A percentile compares a stretch with the other conserved stretches of the same genome.
Evolutionary conservation across 2,329 filamentous ascomycete species (phyloP).

Genomic region (Alternaria gansuensis): DNA sequence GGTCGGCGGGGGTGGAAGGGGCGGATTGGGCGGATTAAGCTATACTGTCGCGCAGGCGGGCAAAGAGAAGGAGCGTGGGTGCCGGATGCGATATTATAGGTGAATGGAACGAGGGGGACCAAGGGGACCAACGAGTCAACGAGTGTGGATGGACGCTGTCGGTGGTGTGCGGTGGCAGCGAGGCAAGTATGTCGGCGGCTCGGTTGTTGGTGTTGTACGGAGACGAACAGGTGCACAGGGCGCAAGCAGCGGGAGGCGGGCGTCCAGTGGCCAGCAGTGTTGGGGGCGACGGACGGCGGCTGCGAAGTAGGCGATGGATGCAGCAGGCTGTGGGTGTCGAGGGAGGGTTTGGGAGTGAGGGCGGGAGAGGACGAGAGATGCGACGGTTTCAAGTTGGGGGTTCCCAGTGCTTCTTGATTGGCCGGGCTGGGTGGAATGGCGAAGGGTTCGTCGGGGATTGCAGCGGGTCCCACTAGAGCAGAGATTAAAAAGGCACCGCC

Average conservation of each 20-base stretch:
- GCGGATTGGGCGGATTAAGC: conserved; percentile 2
- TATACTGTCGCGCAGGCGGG: conserved; percentile 26
- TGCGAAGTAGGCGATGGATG: conserved; percentile 25
- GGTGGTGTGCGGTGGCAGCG: conserved; percentile 16
- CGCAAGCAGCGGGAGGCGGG: conserved; percentile 16
- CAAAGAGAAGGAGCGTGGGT: conserved; percentile 9
- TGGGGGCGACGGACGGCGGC: conserved; percentile 24
- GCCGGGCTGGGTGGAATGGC: conserved; percentile 12
- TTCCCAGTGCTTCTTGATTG: conserved; percentile 25
- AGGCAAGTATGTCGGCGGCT: conserved; percentile 9
- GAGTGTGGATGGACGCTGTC: conserved; percentile 17
- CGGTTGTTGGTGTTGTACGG: conserved; percentile 5
- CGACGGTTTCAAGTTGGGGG: conserved; percentile 39
- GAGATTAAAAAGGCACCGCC: conserved; percentile 36
- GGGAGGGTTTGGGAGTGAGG: conserved; percentile 29
- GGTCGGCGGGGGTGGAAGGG: conserved; percentile 42
- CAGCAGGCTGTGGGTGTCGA: conserved; percentile 27
- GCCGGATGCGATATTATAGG: conserved; percentile 1
- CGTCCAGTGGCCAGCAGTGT: conserved; percentile 21
- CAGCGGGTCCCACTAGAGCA: conserved; percentile 23
- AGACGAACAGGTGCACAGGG: conserved; percentile 18
- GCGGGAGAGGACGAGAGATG: conserved; percentile 23
- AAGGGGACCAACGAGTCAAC: not conserved
- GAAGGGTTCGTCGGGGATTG: conserved; percentile 20
- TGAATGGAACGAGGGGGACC: conserved; percentile 3